Evolutionary conservation across 1,284 basidiomycete species (phyloP).

Genomic region (Melampsora americana): DNA sequence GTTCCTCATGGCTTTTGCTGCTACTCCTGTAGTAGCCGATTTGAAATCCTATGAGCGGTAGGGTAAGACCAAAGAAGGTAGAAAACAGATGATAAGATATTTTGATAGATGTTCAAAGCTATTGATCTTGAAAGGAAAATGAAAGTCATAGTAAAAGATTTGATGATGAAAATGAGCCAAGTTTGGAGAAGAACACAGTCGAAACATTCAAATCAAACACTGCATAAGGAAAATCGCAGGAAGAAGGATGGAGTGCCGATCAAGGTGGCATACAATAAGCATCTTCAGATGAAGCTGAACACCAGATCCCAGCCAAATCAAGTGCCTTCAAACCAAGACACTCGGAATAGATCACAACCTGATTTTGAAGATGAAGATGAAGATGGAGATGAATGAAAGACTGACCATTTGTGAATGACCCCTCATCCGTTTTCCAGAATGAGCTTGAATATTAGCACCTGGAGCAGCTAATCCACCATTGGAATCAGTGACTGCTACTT

Average conservation of each 20-base stretch:
- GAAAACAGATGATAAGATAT: neutral
- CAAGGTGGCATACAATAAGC: neutral
- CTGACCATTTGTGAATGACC: conserved; percentile 44
- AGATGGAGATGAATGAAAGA: neutral
- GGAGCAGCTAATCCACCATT: conserved; percentile 44
- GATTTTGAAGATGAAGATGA: neutral
- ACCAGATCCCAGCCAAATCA: neutral
- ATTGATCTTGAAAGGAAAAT: too few species aligned
- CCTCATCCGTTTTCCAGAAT: conserved; percentile 42
- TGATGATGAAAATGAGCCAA: neutral
- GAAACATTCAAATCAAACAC: too few species aligned
- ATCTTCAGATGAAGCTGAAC: neutral
- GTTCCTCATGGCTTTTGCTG: conserved; percentile 97
- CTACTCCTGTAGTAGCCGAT: conserved; percentile 94
- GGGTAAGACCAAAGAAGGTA: conserved; percentile 5
- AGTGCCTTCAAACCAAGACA: neutral
- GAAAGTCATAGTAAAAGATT: neutral
- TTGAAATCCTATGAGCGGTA: conserved; percentile 68
- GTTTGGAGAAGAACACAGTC: neutral
- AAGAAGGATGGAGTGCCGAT: neutral
- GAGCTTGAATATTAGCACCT: conserved; percentile 32
- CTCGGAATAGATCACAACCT: neutral
- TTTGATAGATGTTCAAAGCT: too few species aligned
- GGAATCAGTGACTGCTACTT: conserved; percentile 9
- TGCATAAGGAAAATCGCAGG: too few species aligned